phyloP scores from a whole-genome alignment of 495 filamentous ascomycete genomes.

The Hypoxylon subgilvum region DNA sequence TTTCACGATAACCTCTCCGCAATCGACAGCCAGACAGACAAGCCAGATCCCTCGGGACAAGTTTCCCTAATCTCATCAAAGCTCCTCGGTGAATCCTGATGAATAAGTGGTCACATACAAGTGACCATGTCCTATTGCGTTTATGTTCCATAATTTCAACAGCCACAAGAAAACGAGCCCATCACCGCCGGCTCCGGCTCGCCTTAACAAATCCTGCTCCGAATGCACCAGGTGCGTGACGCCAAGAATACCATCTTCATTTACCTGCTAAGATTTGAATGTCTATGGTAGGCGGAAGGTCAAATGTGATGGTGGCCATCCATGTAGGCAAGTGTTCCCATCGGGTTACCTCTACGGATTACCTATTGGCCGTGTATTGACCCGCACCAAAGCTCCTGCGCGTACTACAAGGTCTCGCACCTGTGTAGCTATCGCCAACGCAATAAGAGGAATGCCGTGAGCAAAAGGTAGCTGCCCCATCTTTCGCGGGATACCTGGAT shows the following conservation, averaged over 20 bases:
- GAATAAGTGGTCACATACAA: slow-evolving; percentile 26
- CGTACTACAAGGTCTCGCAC: slow-evolving; percentile 35
- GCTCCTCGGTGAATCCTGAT: not conserved
- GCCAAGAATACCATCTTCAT: slow-evolving; percentile 12
- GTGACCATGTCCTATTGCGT: slow-evolving; percentile 32
- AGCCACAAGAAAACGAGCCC: slow-evolving; percentile 32
- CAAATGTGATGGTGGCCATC: slow-evolving; percentile 40
- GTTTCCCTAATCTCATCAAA: slow-evolving; percentile 17
- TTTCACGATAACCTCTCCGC: slow-evolving; percentile 30
- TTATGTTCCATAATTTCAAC: slow-evolving; percentile 40
- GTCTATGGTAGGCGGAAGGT: slow-evolving; percentile 32
- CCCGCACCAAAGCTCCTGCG: slow-evolving; percentile 25
- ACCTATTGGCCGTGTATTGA: not conserved
- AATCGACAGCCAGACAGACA: slow-evolving; percentile 8
- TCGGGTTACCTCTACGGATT: not conserved
- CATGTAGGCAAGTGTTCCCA: slow-evolving; percentile 28
- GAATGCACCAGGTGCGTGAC: slow-evolving; percentile 36
- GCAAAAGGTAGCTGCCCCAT: slow-evolving; percentile 24
- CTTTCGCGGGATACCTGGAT: not conserved
- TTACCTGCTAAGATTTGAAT: slow-evolving; percentile 18
- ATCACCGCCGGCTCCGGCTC: slow-evolving; percentile 28
- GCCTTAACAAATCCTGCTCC: slow-evolving; percentile 38
- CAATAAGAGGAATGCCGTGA: slow-evolving; percentile 38
- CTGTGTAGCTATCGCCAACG: slow-evolving; percentile 37
- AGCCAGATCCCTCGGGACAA: slow-evolving; percentile 1